Conservation (phyloP, 2,329 filamentous ascomycete species). For the Colletotrichum abscissum region DNA sequence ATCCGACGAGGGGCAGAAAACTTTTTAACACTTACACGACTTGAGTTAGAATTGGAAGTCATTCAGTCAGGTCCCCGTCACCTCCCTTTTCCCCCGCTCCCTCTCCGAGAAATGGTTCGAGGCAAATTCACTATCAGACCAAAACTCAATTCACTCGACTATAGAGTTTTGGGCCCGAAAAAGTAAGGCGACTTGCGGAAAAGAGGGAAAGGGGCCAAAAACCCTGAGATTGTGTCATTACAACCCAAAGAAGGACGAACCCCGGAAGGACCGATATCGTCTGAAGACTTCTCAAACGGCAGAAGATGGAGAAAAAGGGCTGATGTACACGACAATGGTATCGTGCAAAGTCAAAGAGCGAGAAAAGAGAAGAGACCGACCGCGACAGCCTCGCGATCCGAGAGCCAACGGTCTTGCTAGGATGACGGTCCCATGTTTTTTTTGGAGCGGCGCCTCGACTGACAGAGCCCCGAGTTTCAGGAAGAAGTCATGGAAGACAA, state of each 20-base stretch:
- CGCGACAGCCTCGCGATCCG: background rate
- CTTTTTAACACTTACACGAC: too few species aligned
- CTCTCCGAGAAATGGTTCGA: background rate
- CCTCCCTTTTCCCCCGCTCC: background rate
- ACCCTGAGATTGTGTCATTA: background rate
- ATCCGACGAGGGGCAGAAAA: background rate
- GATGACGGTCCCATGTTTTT: slow-evolving; percentile 1
- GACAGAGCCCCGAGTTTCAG: slow-evolving; percentile 29
- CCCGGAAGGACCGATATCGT: background rate
- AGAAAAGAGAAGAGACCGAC: background rate
- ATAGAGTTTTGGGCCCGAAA: background rate
- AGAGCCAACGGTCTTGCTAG: background rate
- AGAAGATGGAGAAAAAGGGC: background rate
- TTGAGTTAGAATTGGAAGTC: background rate
- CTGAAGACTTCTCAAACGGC: background rate
- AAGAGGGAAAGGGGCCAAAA: background rate
- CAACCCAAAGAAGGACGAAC: background rate
- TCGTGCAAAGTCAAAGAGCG: background rate
- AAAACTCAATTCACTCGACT: slow-evolving; percentile 30
- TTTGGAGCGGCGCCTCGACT: background rate
- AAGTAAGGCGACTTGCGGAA: slow-evolving; percentile 11
- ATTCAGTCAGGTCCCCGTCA: background rate
- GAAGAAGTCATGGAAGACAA: slow-evolving; percentile 4
- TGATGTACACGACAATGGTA: background rate
- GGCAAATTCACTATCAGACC: slow-evolving; percentile 6